Percentiles rank a stretch among this genome's conserved stretches.
These are phyloP conservation scores for Rhodamnia argentea DNA, from an alignment of 345 rosid species.

Conservation along the genomic window DNA sequence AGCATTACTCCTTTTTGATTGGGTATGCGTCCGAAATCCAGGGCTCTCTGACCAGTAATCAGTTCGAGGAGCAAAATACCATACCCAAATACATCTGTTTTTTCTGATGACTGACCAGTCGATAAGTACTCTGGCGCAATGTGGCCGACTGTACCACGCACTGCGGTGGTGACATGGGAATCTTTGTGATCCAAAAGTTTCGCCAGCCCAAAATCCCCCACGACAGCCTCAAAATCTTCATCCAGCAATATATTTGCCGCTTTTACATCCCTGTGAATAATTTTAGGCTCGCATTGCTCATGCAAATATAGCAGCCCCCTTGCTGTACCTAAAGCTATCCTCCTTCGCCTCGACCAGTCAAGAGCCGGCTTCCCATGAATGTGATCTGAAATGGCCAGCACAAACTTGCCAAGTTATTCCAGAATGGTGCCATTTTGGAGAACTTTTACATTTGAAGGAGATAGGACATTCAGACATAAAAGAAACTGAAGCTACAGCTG, in stretches of 20 bases:
- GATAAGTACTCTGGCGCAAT: conserved; percentile 89
- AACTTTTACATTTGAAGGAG: background rate
- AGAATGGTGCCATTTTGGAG: background rate
- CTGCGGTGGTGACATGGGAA: conserved; percentile 83
- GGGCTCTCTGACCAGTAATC: conserved; percentile 73
- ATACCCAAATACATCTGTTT: conserved; percentile 86
- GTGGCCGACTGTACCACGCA: conserved; percentile 84
- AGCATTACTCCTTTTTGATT: conserved; percentile 89
- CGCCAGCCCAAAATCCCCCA: conserved; percentile 90
- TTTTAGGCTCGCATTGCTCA: conserved; percentile 87
- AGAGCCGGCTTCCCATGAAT: conserved; percentile 54
- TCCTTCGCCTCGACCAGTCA: conserved; percentile 76
- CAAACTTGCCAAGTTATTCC: background rate
- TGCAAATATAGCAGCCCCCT: conserved; percentile 74
- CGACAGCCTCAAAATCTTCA: conserved; percentile 81
- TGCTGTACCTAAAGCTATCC: conserved; percentile 78
- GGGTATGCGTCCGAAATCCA: conserved; percentile 72
- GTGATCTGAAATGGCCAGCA: conserved; percentile 28
- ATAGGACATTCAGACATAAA: background rate
- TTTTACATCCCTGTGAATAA: conserved; percentile 84
- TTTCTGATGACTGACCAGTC: conserved; percentile 76
- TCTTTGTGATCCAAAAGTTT: conserved; percentile 87
- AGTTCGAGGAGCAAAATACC: conserved; percentile 89
- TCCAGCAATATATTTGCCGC: conserved; percentile 85
- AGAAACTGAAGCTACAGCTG: background rate